phyloP scores from a whole-genome alignment of 2,329 filamentous ascomycete genomes.

The Aspergillus neoniger region DNA sequence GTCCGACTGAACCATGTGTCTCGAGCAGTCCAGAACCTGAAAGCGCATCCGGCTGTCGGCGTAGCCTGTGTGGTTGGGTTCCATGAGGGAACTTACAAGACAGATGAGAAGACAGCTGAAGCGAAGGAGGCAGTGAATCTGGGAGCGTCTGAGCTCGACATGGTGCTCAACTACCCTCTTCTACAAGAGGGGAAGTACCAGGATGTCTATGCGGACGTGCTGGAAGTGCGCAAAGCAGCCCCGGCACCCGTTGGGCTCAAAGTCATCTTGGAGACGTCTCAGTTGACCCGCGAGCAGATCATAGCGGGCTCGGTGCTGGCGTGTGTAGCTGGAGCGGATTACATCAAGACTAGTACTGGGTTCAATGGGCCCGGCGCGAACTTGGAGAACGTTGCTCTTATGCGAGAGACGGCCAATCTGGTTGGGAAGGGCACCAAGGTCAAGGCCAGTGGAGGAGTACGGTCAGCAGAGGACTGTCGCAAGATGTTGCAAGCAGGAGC shows the following conservation, averaged over 20 bases:
- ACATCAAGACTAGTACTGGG: slow-evolving; percentile 63
- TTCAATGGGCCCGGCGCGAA: slow-evolving; percentile 59
- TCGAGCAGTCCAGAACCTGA: slow-evolving; percentile 52
- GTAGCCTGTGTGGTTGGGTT: slow-evolving; percentile 63
- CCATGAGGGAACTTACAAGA: slow-evolving; percentile 59
- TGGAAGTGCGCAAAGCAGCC: slow-evolving; percentile 52
- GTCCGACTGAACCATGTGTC: slow-evolving; percentile 57
- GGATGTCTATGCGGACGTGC: slow-evolving; percentile 56
- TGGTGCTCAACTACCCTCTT: slow-evolving; percentile 58
- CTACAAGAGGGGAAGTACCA: slow-evolving; percentile 50
- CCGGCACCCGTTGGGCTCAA: slow-evolving; percentile 51
- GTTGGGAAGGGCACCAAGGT: slow-evolving; percentile 51
- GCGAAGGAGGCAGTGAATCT: slow-evolving; percentile 50
- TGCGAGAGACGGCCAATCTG: slow-evolving; percentile 52
- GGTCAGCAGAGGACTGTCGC: slow-evolving; percentile 52
- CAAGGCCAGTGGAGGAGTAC: slow-evolving; percentile 61
- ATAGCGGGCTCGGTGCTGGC: slow-evolving; percentile 57
- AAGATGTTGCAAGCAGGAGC: slow-evolving; percentile 61
- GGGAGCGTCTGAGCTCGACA: slow-evolving; percentile 60
- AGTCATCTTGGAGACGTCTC: slow-evolving; percentile 61
- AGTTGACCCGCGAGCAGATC: slow-evolving; percentile 52
- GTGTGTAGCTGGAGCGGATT: slow-evolving; percentile 57
- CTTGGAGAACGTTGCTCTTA: slow-evolving; percentile 55
- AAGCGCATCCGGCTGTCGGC: slow-evolving; percentile 45
- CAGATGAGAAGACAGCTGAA: slow-evolving; percentile 55